Conservation (phyloP, 306 rosid species). For the Argentina anserina region DNA sequence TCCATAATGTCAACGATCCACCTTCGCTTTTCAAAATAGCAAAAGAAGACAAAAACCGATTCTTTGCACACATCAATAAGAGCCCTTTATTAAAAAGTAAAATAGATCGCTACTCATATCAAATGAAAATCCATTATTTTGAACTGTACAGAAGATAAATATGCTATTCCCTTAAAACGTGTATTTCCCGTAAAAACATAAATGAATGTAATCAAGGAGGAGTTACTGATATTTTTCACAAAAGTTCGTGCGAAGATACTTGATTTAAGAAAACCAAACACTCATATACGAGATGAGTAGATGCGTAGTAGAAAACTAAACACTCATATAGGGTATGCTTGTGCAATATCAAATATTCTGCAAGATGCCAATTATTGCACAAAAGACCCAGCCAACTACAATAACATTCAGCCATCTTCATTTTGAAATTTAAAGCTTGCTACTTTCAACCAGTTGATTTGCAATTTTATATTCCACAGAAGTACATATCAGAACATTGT, state of each 20-base stretch:
- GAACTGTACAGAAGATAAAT: background rate
- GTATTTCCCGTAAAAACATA: background rate
- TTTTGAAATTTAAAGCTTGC: background rate
- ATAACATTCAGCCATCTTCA: background rate
- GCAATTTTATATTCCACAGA: background rate
- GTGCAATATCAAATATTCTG: too few species aligned
- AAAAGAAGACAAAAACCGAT: background rate
- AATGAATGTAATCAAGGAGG: background rate
- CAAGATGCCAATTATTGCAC: too few species aligned
- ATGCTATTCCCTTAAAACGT: background rate
- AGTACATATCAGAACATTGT: background rate
- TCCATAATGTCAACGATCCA: background rate
- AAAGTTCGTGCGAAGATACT: too few species aligned
- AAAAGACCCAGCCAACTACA: too few species aligned
- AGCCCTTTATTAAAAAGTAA: too few species aligned
- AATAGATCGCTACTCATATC: background rate
- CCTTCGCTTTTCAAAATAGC: background rate
- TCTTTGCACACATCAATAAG: background rate
- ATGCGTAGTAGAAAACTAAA: too few species aligned
- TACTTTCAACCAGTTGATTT: background rate
- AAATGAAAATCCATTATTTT: background rate
- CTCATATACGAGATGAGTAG: background rate
- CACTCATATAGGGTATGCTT: too few species aligned
- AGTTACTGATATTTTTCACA: too few species aligned
- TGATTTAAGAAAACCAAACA: background rate